Conservation (phyloP, 2,329 filamentous ascomycete species). For the Pseudogymnoascus sp. region DNA sequence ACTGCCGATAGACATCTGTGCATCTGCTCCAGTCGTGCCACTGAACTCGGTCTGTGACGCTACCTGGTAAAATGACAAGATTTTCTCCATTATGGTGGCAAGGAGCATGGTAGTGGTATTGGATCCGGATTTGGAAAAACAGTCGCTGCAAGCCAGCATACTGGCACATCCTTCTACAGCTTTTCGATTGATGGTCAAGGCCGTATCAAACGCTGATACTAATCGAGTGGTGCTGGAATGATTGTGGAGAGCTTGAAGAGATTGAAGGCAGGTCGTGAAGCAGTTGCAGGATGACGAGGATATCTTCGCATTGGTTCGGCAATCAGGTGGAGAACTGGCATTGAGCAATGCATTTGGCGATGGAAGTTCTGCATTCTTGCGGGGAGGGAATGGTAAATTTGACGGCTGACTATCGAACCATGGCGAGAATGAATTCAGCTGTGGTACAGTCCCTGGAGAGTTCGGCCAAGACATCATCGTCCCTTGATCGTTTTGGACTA, state of each 20-base stretch:
- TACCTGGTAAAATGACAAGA: slow-evolving; percentile 38
- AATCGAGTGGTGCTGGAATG: slow-evolving; percentile 30
- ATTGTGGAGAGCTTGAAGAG: slow-evolving; percentile 39
- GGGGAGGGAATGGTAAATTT: not conserved
- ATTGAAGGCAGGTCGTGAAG: slow-evolving; percentile 38
- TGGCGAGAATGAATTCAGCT: not conserved
- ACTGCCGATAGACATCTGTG: slow-evolving; percentile 27
- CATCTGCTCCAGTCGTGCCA: slow-evolving; percentile 9
- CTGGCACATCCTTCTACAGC: slow-evolving; percentile 40
- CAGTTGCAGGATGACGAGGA: slow-evolving; percentile 32
- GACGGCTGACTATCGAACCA: not conserved
- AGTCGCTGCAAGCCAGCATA: slow-evolving; percentile 38
- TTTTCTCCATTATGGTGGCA: slow-evolving; percentile 41
- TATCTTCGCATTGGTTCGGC: not conserved
- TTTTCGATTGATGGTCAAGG: slow-evolving; percentile 38
- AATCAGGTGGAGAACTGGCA: not conserved
- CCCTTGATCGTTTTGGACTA: not conserved
- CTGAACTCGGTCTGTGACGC: slow-evolving; percentile 35
- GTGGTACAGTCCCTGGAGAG: not conserved
- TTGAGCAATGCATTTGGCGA: not conserved
- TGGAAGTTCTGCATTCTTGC: not conserved
- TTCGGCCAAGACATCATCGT: not conserved
- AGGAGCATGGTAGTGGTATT: slow-evolving; percentile 41
- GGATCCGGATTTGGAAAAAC: slow-evolving; percentile 35
- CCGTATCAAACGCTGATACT: slow-evolving; percentile 35